Conservation (phyloP, 2,329 filamentous ascomycete species). For the Tolypocladium guangdongense region DNA sequence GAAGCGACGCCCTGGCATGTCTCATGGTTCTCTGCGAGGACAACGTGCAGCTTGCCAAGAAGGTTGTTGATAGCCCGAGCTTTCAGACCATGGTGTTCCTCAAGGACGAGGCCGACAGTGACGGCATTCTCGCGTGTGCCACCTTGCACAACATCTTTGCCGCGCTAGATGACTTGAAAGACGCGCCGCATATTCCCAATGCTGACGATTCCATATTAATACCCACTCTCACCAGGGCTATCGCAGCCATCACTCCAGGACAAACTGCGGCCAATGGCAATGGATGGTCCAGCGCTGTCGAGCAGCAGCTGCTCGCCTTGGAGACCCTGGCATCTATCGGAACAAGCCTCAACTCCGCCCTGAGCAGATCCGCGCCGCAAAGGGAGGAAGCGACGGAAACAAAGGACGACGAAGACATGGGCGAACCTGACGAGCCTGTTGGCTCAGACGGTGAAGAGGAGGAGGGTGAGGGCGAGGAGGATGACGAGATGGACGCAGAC, state of each 20-base stretch:
- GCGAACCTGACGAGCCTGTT: slow-evolving; percentile 24
- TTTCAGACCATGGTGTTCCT: slow-evolving; percentile 39
- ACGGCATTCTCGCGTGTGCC: slow-evolving; percentile 46
- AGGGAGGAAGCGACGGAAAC: slow-evolving; percentile 24
- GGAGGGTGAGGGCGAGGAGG: slow-evolving; percentile 25
- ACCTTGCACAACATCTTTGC: slow-evolving; percentile 53
- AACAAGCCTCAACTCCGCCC: slow-evolving; percentile 42
- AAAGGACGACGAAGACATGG: slow-evolving; percentile 28
- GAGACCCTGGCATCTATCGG: slow-evolving; percentile 56
- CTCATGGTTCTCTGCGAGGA: slow-evolving; percentile 51
- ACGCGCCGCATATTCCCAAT: slow-evolving; percentile 13
- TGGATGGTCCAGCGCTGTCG: slow-evolving; percentile 28
- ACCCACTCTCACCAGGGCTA: slow-evolving; percentile 23
- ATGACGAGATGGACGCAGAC: slow-evolving; percentile 45
- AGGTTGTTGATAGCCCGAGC: slow-evolving; percentile 36
- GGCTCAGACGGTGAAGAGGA: slow-evolving; percentile 18
- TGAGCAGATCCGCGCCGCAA: slow-evolving; percentile 21
- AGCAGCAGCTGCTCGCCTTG: slow-evolving; percentile 43
- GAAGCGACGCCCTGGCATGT: slow-evolving; percentile 40
- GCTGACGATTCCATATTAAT: slow-evolving; percentile 23
- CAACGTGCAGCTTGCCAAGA: slow-evolving; percentile 40
- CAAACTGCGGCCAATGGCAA: slow-evolving; percentile 17
- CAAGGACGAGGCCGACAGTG: slow-evolving; percentile 33
- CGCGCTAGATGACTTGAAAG: slow-evolving; percentile 17
- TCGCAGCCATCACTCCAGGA: slow-evolving; percentile 15